Base-by-base conservation (phyloP, 805 yeast genomes). In the Starmera caribaea region DNA sequence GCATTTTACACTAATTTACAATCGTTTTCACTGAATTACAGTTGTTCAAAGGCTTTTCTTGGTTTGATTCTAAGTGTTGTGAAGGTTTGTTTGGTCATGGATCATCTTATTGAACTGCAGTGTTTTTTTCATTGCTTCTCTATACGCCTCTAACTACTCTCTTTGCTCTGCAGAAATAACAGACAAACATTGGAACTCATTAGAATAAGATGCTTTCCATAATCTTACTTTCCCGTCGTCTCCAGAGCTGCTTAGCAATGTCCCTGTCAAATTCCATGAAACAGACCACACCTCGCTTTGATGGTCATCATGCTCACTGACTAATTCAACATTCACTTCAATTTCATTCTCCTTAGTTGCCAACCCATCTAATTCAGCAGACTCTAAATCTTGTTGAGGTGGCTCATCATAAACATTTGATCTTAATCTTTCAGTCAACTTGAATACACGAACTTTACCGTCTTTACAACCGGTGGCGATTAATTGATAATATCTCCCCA, bases 391-490 rank as follows among this genome's bases (percentile, higher is more conserved):
- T 16, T 33, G 42, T 40, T 41, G 38, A n/a, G 42, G 39, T 8
- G 36, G 31, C 3, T 32, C 43, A 28, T 32, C 32, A 16, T 32
- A 28, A 11, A 16, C 29, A 8, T 38, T 38, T 5, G 36, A 11
- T 12, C 32, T 45, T 5, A 52, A 41, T 28, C 54, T 47, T 43
- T 80, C 88, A 4, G 68, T 66, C 6, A 88, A 66, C 58, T 83
- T 85, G 68, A 81, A 90, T 3, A 92, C 80, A 39, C 97, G 73
- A 10, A 92, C 88, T 52, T 69, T 76, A 1, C 97, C 98, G 58
- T 92, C 99, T 57, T 88, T 88, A 57, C 96, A 88, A 5, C 94
- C 97, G 0, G 97, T 90, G 1, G 99, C 97, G 34, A 92, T 69
- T 36, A 89, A 65, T 50, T 90, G 95, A 57, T 76, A 85, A 46